Evolutionary conservation across 352 stramenopile genomes (phyloP).

Genomic region (Globisporangium uncinulatum): DNA sequence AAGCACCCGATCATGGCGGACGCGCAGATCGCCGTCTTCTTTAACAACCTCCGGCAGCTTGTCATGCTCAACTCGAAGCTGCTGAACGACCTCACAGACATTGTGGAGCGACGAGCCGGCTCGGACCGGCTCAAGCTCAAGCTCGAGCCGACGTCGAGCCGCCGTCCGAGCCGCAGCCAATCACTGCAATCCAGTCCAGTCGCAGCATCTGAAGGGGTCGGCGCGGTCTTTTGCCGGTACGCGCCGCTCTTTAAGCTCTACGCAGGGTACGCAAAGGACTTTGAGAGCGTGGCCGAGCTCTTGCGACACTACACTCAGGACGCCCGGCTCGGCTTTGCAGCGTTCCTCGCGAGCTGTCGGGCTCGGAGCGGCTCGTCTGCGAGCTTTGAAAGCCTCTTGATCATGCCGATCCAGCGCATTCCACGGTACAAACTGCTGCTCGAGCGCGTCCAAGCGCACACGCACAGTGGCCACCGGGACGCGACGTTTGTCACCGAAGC

Average conservation of each 20-base stretch:
- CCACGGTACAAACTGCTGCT: conserved; percentile 89
- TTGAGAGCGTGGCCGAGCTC: conserved; percentile 62
- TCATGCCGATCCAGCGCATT: conserved; percentile 91
- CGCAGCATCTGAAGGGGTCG: conserved; percentile 38
- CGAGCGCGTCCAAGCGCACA: conserved; percentile 72
- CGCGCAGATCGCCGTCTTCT: conserved; percentile 83
- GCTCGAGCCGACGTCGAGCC: not conserved
- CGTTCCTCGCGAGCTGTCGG: conserved; percentile 56
- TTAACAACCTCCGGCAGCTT: conserved; percentile 76
- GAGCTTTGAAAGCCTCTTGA: conserved; percentile 83
- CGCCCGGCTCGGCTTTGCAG: conserved; percentile 37
- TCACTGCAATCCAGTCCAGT: conserved; percentile 20
- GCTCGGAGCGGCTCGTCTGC: conserved; percentile 44
- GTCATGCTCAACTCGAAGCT: conserved; percentile 86
- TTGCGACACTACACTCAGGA: conserved; percentile 53
- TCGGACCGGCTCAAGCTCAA: not conserved
- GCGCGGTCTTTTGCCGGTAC: conserved; percentile 77
- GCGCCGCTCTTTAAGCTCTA: conserved; percentile 82
- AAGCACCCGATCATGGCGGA: conserved; percentile 78
- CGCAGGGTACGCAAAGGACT: conserved; percentile 78
- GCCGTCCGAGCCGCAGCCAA: conserved; percentile 1
- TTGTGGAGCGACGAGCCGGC: conserved; percentile 27
- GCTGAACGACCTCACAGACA: conserved; percentile 60
- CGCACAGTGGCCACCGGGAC: conserved; percentile 48
- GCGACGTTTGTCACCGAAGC: conserved; percentile 53